Conservation (phyloP, 495 filamentous ascomycete genomes). For the Schizothecium vesticola region DNA sequence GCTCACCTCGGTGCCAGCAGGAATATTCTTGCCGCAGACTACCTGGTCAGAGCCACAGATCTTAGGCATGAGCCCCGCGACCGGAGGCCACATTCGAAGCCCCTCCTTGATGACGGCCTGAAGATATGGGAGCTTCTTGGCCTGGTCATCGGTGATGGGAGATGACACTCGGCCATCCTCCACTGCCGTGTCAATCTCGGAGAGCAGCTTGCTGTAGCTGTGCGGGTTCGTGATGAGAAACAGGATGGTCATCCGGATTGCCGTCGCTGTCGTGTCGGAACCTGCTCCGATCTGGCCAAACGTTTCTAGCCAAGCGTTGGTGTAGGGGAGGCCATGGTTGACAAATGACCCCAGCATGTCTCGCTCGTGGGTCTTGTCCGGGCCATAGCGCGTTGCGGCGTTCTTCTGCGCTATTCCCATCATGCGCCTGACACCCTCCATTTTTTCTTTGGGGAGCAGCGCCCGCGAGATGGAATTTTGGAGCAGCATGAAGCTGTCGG, state of each 20-base stretch:
- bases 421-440: conserved; percentile 38
- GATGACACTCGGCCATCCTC: conserved; percentile 28
- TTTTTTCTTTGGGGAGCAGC: conserved; percentile 51
- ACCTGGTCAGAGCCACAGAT: conserved; percentile 48
- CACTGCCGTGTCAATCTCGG: conserved; percentile 48
- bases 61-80: conserved; percentile 37
- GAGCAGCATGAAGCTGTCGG: conserved; percentile 26
- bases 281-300: conserved; percentile 50
- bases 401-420: conserved; percentile 27
- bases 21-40: conserved; percentile 33
- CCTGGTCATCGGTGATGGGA: conserved; percentile 36
- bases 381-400: conserved; percentile 32
- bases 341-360: conserved; percentile 39
- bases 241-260: conserved; percentile 49
- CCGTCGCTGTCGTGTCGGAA: conserved; percentile 59
- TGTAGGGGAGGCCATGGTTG: conserved; percentile 21
- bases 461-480: conserved; percentile 33
- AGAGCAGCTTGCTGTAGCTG: conserved; percentile 49
- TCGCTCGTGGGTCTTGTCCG: conserved; percentile 19
- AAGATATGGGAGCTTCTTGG: conserved; percentile 39
- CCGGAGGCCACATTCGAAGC: conserved; percentile 40
- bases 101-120: conserved; percentile 48
- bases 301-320: conserved; percentile 32
- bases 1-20: conserved; percentile 47
- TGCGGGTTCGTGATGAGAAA: conserved; percentile 44